Percentiles rank a stretch among this genome's conserved stretches.
Evolutionary conservation across 176 grass and related monocot genomes (phyloP).

Genomic region (Juncus inflexus): DNA sequence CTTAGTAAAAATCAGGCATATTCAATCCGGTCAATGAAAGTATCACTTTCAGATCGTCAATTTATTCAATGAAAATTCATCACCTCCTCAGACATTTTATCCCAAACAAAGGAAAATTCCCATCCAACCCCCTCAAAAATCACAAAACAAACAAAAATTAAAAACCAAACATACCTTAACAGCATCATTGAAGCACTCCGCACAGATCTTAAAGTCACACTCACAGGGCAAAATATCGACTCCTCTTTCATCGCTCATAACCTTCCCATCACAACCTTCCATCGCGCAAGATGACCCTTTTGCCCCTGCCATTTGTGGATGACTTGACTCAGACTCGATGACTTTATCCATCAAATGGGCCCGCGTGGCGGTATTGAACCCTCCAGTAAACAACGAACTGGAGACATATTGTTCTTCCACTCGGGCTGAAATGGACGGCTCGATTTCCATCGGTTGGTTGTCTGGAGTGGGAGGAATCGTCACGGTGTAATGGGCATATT

Average conservation of each 20-base stretch:
- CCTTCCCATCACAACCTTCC: conserved; percentile 67
- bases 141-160: neutral
- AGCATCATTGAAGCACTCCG: conserved; percentile 79
- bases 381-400: conserved; percentile 92
- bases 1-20: conserved; percentile 11
- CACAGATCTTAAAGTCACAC: conserved; percentile 95
- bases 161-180: conserved; percentile 46
- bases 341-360: conserved; percentile 98
- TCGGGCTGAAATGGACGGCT: conserved; percentile 70
- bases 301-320: conserved; percentile 86
- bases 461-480: conserved; percentile 73
- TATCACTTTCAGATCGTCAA: neutral
- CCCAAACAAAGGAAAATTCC: neutral
- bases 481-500: conserved; percentile 73
- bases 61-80: conserved; percentile 1
- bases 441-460: conserved; percentile 80
- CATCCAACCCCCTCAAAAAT: neutral
- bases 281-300: conserved; percentile 84
- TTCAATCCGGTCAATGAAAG: conserved; percentile 9
- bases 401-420: conserved; percentile 95
- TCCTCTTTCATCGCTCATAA: conserved; percentile 90
- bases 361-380: conserved; percentile 82
- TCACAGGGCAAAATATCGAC: conserved; percentile 83
- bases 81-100: neutral
- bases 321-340: conserved; percentile 59